Conservation (phyloP, 202 grass and related monocot species). For the Panicum virgatum region DNA sequence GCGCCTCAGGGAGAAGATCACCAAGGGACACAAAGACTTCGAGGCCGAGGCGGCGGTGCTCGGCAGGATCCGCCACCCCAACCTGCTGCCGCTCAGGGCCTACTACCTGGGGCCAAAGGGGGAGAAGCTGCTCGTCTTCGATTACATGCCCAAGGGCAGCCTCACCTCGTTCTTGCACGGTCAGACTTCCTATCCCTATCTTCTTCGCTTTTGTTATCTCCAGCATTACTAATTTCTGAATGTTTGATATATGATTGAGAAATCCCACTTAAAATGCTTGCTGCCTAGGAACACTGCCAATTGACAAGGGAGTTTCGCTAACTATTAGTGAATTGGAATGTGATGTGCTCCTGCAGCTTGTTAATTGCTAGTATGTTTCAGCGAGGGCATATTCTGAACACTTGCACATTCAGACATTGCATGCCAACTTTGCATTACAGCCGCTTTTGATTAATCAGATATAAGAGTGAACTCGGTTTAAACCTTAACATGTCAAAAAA, state of each 20-base stretch:
- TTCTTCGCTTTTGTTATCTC: neutral
- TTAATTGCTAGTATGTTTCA: neutral
- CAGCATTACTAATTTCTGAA: neutral
- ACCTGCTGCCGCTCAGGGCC: conserved; percentile 52
- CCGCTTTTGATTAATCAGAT: neutral
- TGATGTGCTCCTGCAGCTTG: neutral
- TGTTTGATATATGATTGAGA: neutral
- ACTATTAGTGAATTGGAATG: neutral
- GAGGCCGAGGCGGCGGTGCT: conserved; percentile 41
- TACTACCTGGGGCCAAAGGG: conserved; percentile 72
- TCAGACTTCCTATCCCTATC: neutral
- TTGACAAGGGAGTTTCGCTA: neutral
- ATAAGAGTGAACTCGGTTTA: neutral
- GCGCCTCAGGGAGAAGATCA: conserved; percentile 22
- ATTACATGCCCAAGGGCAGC: conserved; percentile 41
- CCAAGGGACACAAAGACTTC: conserved; percentile 20
- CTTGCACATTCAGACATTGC: neutral
- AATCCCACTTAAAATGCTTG: neutral
- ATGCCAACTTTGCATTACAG: neutral
- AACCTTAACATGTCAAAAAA: neutral
- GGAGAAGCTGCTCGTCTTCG: conserved; percentile 60
- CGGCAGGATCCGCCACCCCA: conserved; percentile 49
- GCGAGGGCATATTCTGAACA: neutral
- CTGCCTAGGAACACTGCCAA: neutral
- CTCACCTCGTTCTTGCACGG: conserved; percentile 62